phyloP scores from a whole-genome alignment of 495 filamentous ascomycete species.

The Podospora sp. region DNA sequence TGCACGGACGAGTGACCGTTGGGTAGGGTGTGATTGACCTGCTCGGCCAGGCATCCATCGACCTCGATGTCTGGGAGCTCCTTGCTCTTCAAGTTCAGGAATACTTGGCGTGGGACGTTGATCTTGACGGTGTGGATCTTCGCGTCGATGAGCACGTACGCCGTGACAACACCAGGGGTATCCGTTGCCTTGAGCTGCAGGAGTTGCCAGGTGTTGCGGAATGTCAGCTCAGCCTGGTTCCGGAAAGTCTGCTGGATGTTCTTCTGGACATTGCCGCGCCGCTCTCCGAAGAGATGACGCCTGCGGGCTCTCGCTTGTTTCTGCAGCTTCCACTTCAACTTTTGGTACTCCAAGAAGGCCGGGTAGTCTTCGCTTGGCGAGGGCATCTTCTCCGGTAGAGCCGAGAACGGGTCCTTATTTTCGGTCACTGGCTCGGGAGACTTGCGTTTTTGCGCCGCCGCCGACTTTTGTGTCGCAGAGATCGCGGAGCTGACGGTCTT shows the following conservation, averaged over 20 bases:
- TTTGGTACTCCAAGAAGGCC: constrained; percentile 92
- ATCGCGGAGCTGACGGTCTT: constrained; percentile 65
- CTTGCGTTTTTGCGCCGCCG: constrained; percentile 76
- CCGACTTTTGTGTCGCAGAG: constrained; percentile 45
- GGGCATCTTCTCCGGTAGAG: constrained; percentile 84
- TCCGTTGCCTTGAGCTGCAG: constrained; percentile 82
- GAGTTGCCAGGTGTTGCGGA: constrained; percentile 91
- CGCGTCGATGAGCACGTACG: constrained; percentile 89
- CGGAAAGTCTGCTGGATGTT: constrained; percentile 86
- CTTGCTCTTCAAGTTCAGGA: constrained; percentile 83
- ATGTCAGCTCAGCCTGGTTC: constrained; percentile 85
- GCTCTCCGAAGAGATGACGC: constrained; percentile 90
- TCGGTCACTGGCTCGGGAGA: constrained; percentile 63
- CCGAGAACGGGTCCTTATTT: constrained; percentile 76
- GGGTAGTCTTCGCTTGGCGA: constrained; percentile 82
- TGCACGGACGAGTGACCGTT: constrained; percentile 95
- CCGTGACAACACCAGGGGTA: constrained; percentile 79
- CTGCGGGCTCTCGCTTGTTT: constrained; percentile 86
- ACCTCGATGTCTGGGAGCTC: constrained; percentile 90
- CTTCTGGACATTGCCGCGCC: constrained; percentile 66
- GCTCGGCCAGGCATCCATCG: constrained; percentile 82
- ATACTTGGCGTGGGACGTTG: constrained; percentile 85
- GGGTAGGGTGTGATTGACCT: constrained; percentile 86
- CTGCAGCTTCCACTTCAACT: constrained; percentile 98
- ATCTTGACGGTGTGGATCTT: constrained; percentile 88